Evolutionary conservation across 2,329 filamentous ascomycete genomes (phyloP).

Genomic region (Phyllosticta paracitricarpa): DNA sequence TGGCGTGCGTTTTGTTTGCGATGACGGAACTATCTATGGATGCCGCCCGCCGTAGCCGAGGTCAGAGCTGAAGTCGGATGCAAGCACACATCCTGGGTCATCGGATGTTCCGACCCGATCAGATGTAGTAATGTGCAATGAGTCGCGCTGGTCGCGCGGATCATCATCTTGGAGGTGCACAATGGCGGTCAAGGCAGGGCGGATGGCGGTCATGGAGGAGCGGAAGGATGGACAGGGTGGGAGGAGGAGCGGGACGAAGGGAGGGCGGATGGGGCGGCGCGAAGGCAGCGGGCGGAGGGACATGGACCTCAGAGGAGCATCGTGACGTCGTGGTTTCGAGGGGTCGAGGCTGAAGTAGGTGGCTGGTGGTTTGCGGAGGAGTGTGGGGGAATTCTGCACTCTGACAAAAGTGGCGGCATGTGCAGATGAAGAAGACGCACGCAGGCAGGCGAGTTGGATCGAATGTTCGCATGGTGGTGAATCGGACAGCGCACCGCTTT

Average conservation of each 20-base stretch:
- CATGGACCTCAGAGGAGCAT: too few species aligned
- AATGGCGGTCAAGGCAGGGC: background rate
- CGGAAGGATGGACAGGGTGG: background rate
- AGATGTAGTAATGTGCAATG: too few species aligned
- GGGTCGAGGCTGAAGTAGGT: background rate
- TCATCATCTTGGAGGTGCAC: background rate
- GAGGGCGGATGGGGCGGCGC: background rate
- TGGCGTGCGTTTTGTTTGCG: background rate
- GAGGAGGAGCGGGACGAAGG: background rate
- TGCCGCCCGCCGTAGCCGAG: background rate
- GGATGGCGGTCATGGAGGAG: background rate
- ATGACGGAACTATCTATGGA: background rate
- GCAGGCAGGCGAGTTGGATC: background rate
- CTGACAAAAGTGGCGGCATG: background rate
- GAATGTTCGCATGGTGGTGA: background rate
- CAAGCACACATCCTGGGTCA: background rate
- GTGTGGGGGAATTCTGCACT: background rate
- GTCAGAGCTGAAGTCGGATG: background rate
- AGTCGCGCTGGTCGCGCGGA: too few species aligned
- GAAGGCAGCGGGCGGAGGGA: background rate
- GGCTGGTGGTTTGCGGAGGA: background rate
- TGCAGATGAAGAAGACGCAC: background rate
- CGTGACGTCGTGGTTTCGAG: background rate
- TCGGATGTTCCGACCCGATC: too few species aligned
- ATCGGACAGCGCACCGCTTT: background rate